Evolutionary conservation across 2,329 filamentous ascomycete genomes (phyloP).

Genomic region (Epichloe scottii): DNA sequence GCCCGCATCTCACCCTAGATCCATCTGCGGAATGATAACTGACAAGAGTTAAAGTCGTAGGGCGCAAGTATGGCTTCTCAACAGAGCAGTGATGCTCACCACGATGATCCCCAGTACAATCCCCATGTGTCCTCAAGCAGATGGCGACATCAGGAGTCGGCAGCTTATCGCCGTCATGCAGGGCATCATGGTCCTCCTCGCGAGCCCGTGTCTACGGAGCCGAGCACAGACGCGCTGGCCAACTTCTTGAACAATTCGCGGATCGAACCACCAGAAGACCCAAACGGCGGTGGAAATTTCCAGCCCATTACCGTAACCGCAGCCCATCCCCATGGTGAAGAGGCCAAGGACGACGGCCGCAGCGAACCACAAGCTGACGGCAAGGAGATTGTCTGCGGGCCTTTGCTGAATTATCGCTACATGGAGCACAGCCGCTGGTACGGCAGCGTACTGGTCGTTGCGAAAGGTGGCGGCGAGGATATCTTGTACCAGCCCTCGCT

Average conservation of each 20-base stretch:
- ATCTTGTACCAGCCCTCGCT: slow-evolving; percentile 48
- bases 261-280: slow-evolving; percentile 28
- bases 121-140: slow-evolving; percentile 42
- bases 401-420: slow-evolving; percentile 64
- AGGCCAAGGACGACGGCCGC: slow-evolving; percentile 3
- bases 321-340: slow-evolving; percentile 7
- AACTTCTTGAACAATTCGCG: slow-evolving; percentile 44
- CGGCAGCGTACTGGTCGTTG: slow-evolving; percentile 77
- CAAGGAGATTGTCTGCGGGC: slow-evolving; percentile 56
- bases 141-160: slow-evolving; percentile 54
- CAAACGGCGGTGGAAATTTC: slow-evolving; percentile 23
- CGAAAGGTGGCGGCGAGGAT: slow-evolving; percentile 52
- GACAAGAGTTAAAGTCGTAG: not conserved
- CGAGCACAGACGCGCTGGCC: slow-evolving; percentile 37
- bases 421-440: slow-evolving; percentile 66
- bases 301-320: slow-evolving; percentile 38
- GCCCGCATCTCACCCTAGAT: not conserved
- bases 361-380: slow-evolving; percentile 25
- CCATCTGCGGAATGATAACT: not conserved
- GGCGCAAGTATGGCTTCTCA: slow-evolving; percentile 2
- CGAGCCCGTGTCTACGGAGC: slow-evolving; percentile 20
- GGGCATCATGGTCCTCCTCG: slow-evolving; percentile 17
- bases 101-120: slow-evolving; percentile 23
- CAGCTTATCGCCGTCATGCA: slow-evolving; percentile 39
- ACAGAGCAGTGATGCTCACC: slow-evolving; percentile 2